Conservation (phyloP, 352 stramenopile genomes). For the Phytophthora quininea region DNA sequence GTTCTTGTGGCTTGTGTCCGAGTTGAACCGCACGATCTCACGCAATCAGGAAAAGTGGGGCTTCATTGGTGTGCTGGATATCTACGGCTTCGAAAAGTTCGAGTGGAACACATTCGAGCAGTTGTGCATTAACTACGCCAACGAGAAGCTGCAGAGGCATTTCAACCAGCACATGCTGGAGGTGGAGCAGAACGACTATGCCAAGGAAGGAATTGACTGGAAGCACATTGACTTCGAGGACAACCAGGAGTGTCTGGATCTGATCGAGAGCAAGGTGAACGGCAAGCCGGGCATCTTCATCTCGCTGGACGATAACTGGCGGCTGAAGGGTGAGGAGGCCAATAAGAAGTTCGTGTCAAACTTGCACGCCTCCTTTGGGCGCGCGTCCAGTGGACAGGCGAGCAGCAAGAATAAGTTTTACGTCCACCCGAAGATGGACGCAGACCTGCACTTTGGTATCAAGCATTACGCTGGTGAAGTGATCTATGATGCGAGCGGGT, state of each 20-base stretch:
- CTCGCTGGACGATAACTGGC: slow-evolving; percentile 95
- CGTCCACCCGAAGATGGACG: slow-evolving; percentile 91
- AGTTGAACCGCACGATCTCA: slow-evolving; percentile 91
- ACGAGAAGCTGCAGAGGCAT: slow-evolving; percentile 94
- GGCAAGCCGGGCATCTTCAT: slow-evolving; percentile 93
- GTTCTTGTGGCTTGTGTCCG: slow-evolving; percentile 91
- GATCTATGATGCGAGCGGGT: slow-evolving; percentile 96
- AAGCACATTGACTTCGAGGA: slow-evolving; percentile 93
- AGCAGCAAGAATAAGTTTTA: slow-evolving; percentile 88
- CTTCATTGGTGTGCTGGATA: slow-evolving; percentile 97
- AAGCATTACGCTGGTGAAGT: slow-evolving; percentile 94
- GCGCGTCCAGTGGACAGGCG: slow-evolving; percentile 53
- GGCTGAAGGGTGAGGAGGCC: slow-evolving; percentile 93
- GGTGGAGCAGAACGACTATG: slow-evolving; percentile 97
- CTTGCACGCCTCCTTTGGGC: slow-evolving; percentile 83
- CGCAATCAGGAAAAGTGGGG: slow-evolving; percentile 81
- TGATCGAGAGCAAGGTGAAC: slow-evolving; percentile 92
- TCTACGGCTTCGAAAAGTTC: slow-evolving; percentile 98
- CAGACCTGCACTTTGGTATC: slow-evolving; percentile 89
- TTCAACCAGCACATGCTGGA: slow-evolving; percentile 97
- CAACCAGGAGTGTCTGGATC: slow-evolving; percentile 93
- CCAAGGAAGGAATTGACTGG: slow-evolving; percentile 95
- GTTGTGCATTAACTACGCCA: slow-evolving; percentile 96
- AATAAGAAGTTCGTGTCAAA: slow-evolving; percentile 93
- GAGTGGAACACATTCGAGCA: slow-evolving; percentile 96